phyloP scores from a whole-genome alignment of 2,329 filamentous ascomycete species.

The Xylaria sp. region DNA sequence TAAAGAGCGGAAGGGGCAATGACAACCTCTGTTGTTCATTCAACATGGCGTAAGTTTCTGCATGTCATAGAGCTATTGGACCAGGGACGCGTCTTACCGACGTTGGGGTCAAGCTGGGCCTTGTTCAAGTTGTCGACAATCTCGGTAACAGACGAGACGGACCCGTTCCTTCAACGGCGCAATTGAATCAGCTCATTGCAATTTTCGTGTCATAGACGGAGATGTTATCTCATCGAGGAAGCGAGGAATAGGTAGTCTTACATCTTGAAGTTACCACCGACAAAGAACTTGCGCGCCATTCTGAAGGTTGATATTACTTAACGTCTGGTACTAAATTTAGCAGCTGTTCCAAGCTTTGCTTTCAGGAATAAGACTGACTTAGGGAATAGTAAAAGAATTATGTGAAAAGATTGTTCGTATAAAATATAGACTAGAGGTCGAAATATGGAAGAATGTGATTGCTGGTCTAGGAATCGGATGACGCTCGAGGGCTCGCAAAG shows the following conservation, averaged over 20 bases:
- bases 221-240: conserved; percentile 17
- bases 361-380: background rate
- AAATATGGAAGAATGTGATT: conserved; percentile 4
- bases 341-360: background rate
- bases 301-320: conserved; percentile 53
- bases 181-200: conserved; percentile 24
- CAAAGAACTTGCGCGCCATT: conserved; percentile 96
- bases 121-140: conserved; percentile 92
- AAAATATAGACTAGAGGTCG: background rate
- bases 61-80: background rate
- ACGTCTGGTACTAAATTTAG: background rate
- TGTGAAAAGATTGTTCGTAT: background rate
- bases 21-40: conserved; percentile 78
- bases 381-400: background rate
- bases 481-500: conserved; percentile 24
- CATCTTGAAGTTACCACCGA: conserved; percentile 99
- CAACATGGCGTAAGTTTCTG: conserved; percentile 31
- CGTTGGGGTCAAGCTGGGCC: conserved; percentile 79
- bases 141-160: conserved; percentile 85
- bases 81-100: conserved; percentile 65
- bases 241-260: conserved; percentile 57
- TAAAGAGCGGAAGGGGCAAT: conserved; percentile 91
- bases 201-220: conserved; percentile 10
- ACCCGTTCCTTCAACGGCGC: conserved; percentile 80
- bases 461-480: conserved; percentile 8